Conservation (phyloP, 345 rosid genomes). For the Murraya paniculata region DNA sequence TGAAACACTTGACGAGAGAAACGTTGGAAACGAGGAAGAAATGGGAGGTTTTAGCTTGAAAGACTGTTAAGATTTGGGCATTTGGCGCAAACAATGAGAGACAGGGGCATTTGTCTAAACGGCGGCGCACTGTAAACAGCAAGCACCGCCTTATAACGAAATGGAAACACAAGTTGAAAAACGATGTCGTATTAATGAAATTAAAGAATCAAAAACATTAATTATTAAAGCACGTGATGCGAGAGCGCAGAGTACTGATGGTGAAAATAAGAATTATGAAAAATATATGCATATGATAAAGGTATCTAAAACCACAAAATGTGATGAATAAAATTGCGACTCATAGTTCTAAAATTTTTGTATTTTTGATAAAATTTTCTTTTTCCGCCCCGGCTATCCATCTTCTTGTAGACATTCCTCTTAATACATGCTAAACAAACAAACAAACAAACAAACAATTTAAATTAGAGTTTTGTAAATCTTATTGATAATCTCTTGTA, state of each 20-base stretch:
- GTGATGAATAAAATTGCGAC: not conserved
- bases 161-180: not conserved
- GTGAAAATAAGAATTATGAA: not conserved
- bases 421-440: not conserved
- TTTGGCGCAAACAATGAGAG: constrained; percentile 19
- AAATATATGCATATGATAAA: not conserved
- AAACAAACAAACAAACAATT: too few species aligned
- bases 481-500: not conserved
- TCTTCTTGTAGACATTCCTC: not conserved
- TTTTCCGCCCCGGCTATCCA: not conserved
- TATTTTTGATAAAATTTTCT: too few species aligned
- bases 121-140: constrained; percentile 6
- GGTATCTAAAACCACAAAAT: not conserved
- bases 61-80: constrained; percentile 3
- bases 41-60: not conserved
- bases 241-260: not conserved
- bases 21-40: not conserved
- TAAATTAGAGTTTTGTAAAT: too few species aligned
- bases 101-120: not conserved
- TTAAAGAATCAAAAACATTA: too few species aligned
- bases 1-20: not conserved
- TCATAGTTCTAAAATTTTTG: not conserved
- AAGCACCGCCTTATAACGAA: too few species aligned
- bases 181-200: not conserved
- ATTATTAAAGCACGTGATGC: too few species aligned